Percentiles rank a stretch among this genome's conserved stretches.
Evolutionary conservation across 2,329 filamentous ascomycete species (phyloP).

Genomic region (Mollisiaceae sp.): DNA sequence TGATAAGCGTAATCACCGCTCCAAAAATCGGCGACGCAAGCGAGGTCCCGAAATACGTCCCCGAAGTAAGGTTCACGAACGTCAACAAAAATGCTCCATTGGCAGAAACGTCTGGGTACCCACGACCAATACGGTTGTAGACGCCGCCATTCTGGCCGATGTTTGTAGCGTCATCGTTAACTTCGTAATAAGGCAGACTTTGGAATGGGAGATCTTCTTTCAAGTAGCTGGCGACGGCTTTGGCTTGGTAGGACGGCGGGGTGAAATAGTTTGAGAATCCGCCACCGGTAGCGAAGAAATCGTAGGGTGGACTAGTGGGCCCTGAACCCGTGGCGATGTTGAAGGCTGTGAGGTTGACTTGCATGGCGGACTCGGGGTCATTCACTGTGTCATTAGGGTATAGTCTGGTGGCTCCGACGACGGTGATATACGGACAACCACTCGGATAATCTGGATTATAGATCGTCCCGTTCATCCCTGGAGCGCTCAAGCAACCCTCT

Average conservation of each 20-base stretch:
- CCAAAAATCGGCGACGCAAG: conserved; percentile 44
- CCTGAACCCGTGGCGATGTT: conserved; percentile 54
- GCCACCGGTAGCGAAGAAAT: neutral
- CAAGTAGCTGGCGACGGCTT: conserved; percentile 35
- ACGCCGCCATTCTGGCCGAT: conserved; percentile 45
- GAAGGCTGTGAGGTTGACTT: conserved; percentile 43
- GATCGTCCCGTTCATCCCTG: conserved; percentile 50
- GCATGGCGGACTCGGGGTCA: conserved; percentile 44
- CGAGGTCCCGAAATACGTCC: conserved; percentile 1
- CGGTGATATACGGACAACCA: conserved; percentile 43
- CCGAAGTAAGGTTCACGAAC: conserved; percentile 3
- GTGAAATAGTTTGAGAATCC: conserved; percentile 13
- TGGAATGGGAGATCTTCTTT: conserved; percentile 21
- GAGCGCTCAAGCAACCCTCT: conserved; percentile 43
- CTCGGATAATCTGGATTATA: conserved; percentile 48
- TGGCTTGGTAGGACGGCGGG: conserved; percentile 52
- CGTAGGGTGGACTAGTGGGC: conserved; percentile 50
- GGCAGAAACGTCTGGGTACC: conserved; percentile 53
- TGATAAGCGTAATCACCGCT: conserved; percentile 49
- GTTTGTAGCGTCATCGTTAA: conserved; percentile 8
- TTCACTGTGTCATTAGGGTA: conserved; percentile 33
- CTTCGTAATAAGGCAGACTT: conserved; percentile 9
- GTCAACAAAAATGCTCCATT: conserved; percentile 47
- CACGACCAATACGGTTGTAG: conserved; percentile 45
- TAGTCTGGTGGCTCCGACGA: conserved; percentile 33